Conservation (phyloP, 441 rosid genomes). For the Croton laevigatus region DNA sequence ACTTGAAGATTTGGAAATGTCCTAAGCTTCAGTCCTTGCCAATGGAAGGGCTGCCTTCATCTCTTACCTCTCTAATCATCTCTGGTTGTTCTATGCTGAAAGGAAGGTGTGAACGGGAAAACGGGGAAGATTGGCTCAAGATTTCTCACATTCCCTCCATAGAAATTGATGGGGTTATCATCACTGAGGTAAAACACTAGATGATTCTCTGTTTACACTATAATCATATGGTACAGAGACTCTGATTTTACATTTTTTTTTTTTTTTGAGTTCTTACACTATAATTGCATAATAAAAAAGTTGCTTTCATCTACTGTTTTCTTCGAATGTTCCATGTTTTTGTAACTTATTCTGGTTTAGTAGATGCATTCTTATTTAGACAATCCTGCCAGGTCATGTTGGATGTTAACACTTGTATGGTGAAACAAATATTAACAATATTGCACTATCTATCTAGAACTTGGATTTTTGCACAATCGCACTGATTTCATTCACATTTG, state of each 20-base stretch:
- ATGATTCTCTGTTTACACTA: background rate
- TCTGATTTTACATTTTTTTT: background rate
- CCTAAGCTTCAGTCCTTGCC: constrained; percentile 14
- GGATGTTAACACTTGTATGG: no score
- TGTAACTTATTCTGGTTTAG: no score
- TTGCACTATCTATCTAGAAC: no score
- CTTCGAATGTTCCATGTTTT: no score
- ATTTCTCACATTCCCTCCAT: constrained; percentile 17
- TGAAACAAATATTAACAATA: no score
- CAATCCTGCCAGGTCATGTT: no score
- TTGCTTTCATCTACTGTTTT: no score
- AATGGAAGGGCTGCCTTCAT: constrained; percentile 17
- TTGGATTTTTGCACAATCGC: no score
- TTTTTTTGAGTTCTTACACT: background rate
- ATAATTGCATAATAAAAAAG: no score
- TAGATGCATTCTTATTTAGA: no score
- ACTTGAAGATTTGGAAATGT: constrained; percentile 33
- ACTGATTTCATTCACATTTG: no score
- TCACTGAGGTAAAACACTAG: constrained; percentile 12
- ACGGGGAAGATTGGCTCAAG: constrained; percentile 26
- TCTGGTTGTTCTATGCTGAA: constrained; percentile 26
- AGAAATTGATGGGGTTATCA: background rate
- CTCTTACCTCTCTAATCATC: constrained; percentile 12
- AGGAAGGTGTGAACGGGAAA: constrained; percentile 19
- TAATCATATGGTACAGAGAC: no score